A percentile compares a stretch with the other conserved stretches of the same genome.
Evolutionary conservation across 805 yeast species (phyloP).

Genomic region (Monosporozyma yasuniensis): DNA sequence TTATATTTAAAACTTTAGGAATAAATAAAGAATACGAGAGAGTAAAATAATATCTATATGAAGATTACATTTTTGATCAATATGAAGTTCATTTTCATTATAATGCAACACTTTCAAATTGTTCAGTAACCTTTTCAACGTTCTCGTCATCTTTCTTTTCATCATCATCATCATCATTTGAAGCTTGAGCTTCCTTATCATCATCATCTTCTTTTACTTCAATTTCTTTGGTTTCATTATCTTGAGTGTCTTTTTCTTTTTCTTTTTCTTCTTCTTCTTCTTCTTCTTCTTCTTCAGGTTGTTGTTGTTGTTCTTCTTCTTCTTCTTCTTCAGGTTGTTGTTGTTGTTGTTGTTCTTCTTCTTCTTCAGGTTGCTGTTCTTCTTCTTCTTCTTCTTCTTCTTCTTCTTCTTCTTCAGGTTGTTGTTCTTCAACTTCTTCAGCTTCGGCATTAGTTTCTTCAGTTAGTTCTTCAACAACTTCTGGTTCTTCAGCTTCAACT

Average conservation of each 20-base stretch:
- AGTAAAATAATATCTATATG: neutral
- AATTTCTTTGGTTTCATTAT: slow-evolving; percentile 8
- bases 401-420: slow-evolving; percentile 4
- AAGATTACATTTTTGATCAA: neutral
- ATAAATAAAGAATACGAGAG: neutral
- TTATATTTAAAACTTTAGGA: neutral
- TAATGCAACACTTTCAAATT: slow-evolving; percentile 23
- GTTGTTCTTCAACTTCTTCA: slow-evolving; percentile 4
- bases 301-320: slow-evolving; percentile 3
- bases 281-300: slow-evolving; percentile 3
- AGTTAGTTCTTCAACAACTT: slow-evolving; percentile 1
- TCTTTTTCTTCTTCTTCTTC: no score
- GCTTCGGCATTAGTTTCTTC: neutral
- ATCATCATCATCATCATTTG: slow-evolving; percentile 11
- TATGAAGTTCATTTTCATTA: neutral
- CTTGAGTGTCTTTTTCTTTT: slow-evolving; percentile 8
- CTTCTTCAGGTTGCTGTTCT: slow-evolving; percentile 6
- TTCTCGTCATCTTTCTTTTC: slow-evolving; percentile 4
- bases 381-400: slow-evolving; percentile 6
- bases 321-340: slow-evolving; percentile 2
- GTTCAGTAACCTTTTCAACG: slow-evolving; percentile 6
- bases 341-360: no score
- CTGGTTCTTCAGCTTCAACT: slow-evolving; percentile 1
- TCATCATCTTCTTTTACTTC: slow-evolving; percentile 3
- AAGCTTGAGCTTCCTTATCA: slow-evolving; percentile 2